Evolutionary conservation across 73 alveolate genomes (phyloP).

Genomic region (Stentor roeselii): DNA sequence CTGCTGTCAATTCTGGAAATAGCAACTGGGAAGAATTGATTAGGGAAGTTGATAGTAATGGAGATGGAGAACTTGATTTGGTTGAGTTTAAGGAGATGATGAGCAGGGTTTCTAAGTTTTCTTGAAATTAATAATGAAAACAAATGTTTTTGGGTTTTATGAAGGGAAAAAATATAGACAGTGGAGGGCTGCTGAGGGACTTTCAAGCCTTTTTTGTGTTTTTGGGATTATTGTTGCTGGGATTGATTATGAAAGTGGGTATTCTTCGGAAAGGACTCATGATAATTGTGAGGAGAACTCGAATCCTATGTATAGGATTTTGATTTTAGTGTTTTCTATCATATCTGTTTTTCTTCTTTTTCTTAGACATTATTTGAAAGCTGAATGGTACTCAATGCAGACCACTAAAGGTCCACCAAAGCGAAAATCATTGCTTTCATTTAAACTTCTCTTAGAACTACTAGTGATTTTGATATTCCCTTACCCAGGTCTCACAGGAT

Average conservation of each 20-base stretch:
- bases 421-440: not conserved
- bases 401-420: not conserved
- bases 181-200: constrained; percentile 6
- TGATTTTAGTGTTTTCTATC: not conserved
- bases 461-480: not conserved
- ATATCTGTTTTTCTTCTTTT: not conserved
- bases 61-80: constrained; percentile 1
- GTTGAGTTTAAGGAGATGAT: too few relatives aligned
- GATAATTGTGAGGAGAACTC: not conserved
- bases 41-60: not conserved
- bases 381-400: not conserved
- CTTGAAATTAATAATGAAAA: too few relatives aligned
- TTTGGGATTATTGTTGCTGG: constrained; percentile 5
- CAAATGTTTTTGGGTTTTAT: too few relatives aligned
- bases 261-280: constrained; percentile 7
- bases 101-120: too few relatives aligned
- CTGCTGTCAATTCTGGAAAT: not conserved
- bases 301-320: not conserved
- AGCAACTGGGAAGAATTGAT: not conserved
- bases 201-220: not conserved
- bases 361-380: not conserved
- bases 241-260: constrained; percentile 5
- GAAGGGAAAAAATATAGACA: too few relatives aligned
- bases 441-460: not conserved
- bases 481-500: not conserved